phyloP scores from a whole-genome alignment of 2,329 filamentous ascomycete species.

The Aspergillus ochraceus region DNA sequence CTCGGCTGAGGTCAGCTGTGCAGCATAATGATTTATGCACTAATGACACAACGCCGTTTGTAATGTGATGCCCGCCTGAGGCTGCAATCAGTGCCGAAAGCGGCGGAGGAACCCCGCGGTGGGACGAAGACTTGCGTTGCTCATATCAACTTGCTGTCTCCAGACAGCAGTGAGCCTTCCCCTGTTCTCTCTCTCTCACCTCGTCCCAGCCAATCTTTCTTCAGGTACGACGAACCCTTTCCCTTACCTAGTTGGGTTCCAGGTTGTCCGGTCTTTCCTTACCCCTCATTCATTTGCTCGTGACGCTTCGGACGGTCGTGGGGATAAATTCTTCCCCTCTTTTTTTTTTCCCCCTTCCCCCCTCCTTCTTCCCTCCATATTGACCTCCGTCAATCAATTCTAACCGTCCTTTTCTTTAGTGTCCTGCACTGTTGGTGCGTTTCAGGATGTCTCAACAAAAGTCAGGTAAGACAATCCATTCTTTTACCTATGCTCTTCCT shows the following conservation, averaged over 20 bases:
- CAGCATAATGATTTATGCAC: not conserved
- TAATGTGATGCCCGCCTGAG: not conserved
- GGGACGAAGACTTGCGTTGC: not conserved
- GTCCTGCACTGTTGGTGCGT: conserved; percentile 20
- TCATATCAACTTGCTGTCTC: not conserved
- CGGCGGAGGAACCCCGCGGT: not conserved
- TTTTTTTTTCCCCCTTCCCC: conserved; percentile 1
- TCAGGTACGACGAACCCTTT: not conserved
- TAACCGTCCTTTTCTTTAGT: conserved; percentile 17
- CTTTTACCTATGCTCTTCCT: not conserved
- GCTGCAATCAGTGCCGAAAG: not conserved
- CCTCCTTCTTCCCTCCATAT: conserved; percentile 2
- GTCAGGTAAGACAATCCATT: conserved; percentile 33
- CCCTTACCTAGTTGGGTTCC: not conserved
- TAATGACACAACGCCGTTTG: not conserved
- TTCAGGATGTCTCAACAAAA: conserved; percentile 42
- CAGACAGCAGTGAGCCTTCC: not conserved
- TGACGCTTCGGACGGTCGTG: conserved; percentile 6
- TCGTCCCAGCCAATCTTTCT: not conserved
- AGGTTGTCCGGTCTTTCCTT: not conserved
- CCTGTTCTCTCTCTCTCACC: not conserved
- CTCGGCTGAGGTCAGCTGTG: not conserved
- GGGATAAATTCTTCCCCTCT: conserved; percentile 8
- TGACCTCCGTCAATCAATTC: not conserved
- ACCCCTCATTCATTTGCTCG: not conserved